Conservation (phyloP, 345 rosid genomes). For the Arabis hirsuta region DNA sequence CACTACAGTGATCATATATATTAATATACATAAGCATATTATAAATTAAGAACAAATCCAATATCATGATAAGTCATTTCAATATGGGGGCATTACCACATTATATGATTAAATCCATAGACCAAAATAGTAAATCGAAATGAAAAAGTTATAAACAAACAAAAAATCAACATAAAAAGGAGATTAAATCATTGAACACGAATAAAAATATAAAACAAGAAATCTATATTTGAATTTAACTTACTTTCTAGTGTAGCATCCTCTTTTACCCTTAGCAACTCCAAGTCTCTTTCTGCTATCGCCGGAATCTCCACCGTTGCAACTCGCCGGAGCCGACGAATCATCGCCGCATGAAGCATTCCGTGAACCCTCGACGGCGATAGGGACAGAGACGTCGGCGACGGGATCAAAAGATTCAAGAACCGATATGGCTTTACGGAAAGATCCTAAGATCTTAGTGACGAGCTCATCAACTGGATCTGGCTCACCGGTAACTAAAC, state of each 20-base stretch:
- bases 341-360: conserved; percentile 48
- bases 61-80: conserved; percentile 17
- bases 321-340: conserved; percentile 44
- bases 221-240: conserved; percentile 5
- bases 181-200: conserved; percentile 20
- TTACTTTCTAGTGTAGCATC: conserved; percentile 86
- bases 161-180: conserved; percentile 8
- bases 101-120: conserved; percentile 20
- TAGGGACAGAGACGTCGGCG: conserved; percentile 17
- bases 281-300: conserved; percentile 53
- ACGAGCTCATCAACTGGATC: conserved; percentile 46
- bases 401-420: conserved; percentile 38
- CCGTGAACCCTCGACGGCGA: conserved; percentile 37
- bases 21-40: not conserved
- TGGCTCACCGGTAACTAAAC: not conserved
- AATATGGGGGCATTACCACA: conserved; percentile 25
- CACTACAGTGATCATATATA: conserved; percentile 6
- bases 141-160: not conserved
- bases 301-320: conserved; percentile 56
- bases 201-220: not conserved
- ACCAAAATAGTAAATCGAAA: conserved; percentile 1
- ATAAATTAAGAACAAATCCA: conserved; percentile 10
- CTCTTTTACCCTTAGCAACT: conserved; percentile 55
- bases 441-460: conserved; percentile 61
- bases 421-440: conserved; percentile 51